Percentiles rank a stretch among this genome's conserved stretches.
Evolutionary conservation across 2,329 filamentous ascomycete species (phyloP).

Genomic region (Colletotrichum eleusines): DNA sequence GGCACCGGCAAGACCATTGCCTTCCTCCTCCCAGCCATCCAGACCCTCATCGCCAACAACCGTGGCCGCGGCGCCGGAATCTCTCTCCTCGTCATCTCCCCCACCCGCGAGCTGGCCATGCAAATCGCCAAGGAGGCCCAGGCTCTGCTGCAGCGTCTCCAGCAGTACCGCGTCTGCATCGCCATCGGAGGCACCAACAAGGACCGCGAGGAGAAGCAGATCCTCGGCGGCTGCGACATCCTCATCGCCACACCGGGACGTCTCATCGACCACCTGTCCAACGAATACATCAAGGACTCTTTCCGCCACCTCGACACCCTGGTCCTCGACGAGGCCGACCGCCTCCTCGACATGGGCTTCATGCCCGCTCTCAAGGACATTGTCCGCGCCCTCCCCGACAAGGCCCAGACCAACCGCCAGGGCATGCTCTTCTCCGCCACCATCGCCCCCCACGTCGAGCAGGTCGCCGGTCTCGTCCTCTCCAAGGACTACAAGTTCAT

Average conservation of each 20-base stretch:
- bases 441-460: conserved; percentile 82
- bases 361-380: conserved; percentile 84
- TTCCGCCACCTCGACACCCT: conserved; percentile 79
- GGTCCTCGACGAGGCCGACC: conserved; percentile 86
- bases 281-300: conserved; percentile 75
- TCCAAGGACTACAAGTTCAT: conserved; percentile 82
- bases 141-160: conserved; percentile 77
- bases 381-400: conserved; percentile 75
- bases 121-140: conserved; percentile 79
- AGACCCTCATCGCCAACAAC: conserved; percentile 72
- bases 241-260: conserved; percentile 86
- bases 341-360: conserved; percentile 87
- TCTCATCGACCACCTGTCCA: conserved; percentile 81
- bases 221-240: conserved; percentile 80
- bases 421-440: conserved; percentile 91
- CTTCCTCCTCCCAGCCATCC: conserved; percentile 85
- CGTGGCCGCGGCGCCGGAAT: conserved; percentile 55
- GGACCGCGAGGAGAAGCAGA: conserved; percentile 76
- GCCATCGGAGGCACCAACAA: conserved; percentile 86
- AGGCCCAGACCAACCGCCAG: conserved; percentile 68
- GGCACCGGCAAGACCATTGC: conserved; percentile 89
- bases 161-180: conserved; percentile 80
- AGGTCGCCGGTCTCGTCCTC: conserved; percentile 77
- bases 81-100: conserved; percentile 74
- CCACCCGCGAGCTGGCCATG: conserved; percentile 77